Base-by-base conservation (phyloP, 2,329 filamentous ascomycete species). In the Zopfia rhizophila region DNA sequence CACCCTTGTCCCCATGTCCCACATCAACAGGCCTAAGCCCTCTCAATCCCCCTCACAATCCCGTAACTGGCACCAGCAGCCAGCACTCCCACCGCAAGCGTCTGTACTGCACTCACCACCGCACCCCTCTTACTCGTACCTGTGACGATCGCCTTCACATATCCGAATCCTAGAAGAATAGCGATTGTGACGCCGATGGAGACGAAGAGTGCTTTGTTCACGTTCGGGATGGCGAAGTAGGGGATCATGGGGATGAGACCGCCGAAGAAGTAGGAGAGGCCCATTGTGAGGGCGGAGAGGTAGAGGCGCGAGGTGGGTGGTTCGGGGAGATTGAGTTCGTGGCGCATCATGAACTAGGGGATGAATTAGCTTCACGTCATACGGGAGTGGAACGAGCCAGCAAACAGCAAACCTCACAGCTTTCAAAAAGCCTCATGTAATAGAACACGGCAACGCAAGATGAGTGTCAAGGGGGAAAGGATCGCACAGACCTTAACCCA, bases 261-360 rank as follows among this genome's bases (percentile, higher is more conserved):
- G 41, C 72, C 70, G 17, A 74, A 38, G 33, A 74, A 67, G 55
- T 74, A 75, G 14, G 68, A 60, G 8, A 68, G 30, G 1, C 65
- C 72, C 59, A 74, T 74, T 5, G 73, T 72, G 11, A 74, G 45
- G 1, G 72, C 75, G 33, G 72, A 75, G 24, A 83, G 68, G 68
- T 68, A 78, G 65, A 59, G 82, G 69, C 73, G 61, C 70, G 72
- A 53, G 65, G 73, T 56, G 5, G 53, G 48, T 3, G 74, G 72
- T 43, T 78, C 72, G 13, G 35, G 33, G 8, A 82, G 73, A 51
- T 72, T 73, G 39, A 82, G 73, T 55, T 80, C 78, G 66, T 85
- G 82, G 60, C 82, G 79, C 77, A 85, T 83, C 75, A 84, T 78
- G 72, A 85, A 85, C 63, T 71, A 31, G 7, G 31, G 5, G 12